A percentile compares a stretch with the other conserved stretches of the same genome.
Conservation (phyloP, 1,139 yeast species). For the Yamadazyma dendronema region DNA sequence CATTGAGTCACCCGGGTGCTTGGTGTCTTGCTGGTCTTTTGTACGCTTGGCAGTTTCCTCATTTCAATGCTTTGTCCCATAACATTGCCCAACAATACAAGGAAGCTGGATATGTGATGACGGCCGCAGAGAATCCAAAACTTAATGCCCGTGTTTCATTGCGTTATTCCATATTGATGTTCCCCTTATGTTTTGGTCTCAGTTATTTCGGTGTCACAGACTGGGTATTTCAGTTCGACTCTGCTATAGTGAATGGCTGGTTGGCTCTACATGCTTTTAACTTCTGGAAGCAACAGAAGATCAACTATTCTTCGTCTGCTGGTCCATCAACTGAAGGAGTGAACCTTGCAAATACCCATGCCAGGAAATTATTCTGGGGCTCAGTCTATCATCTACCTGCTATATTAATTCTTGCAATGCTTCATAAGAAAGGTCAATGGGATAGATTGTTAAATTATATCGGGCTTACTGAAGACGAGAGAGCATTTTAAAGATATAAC, state of each 20-base stretch:
- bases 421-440: constrained; percentile 96
- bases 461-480: constrained; percentile 14
- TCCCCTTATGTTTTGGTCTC: constrained; percentile 86
- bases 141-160: constrained; percentile 92
- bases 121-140: constrained; percentile 89
- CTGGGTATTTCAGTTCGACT: constrained; percentile 73
- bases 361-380: constrained; percentile 88
- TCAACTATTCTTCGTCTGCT: constrained; percentile 43
- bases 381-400: constrained; percentile 95
- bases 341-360: constrained; percentile 59
- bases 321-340: constrained; percentile 54
- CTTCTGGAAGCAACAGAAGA: constrained; percentile 78
- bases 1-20: constrained; percentile 82
- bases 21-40: constrained; percentile 90
- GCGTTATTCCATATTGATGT: constrained; percentile 84
- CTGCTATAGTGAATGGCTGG: constrained; percentile 83
- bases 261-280: constrained; percentile 72
- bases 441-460: constrained; percentile 55
- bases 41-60: constrained; percentile 99
- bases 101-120: constrained; percentile 93
- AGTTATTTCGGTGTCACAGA: constrained; percentile 82
- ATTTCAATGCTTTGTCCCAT: constrained; percentile 89
- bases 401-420: constrained; percentile 83
- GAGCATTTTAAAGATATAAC: not conserved
- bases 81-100: constrained; percentile 84